phyloP scores from a whole-genome alignment of 495 filamentous ascomycete genomes.

The Pyrenula massariospora region DNA sequence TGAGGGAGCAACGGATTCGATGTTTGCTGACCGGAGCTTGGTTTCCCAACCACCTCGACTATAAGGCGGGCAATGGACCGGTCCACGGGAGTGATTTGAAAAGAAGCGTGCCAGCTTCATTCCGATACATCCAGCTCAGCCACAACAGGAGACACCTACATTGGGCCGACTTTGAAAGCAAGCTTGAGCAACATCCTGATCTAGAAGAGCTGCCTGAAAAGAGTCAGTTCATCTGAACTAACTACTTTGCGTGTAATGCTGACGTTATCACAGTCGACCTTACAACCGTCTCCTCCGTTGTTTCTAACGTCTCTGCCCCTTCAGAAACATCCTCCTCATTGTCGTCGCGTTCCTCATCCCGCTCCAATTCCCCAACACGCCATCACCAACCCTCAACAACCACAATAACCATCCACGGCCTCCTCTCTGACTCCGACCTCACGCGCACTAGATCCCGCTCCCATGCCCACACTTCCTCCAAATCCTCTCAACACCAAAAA shows the following conservation, averaged over 20 bases:
- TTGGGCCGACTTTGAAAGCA: constrained; percentile 72
- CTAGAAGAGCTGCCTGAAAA: constrained; percentile 69
- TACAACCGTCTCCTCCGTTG: constrained; percentile 78
- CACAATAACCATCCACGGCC: constrained; percentile 86
- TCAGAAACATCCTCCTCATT: constrained; percentile 35
- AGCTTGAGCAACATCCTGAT: constrained; percentile 51
- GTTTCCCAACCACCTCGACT: constrained; percentile 54
- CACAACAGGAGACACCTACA: constrained; percentile 88
- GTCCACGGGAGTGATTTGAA: constrained; percentile 24
- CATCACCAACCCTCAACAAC: constrained; percentile 45
- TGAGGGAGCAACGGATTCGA: constrained; percentile 93
- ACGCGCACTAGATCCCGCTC: constrained; percentile 10
- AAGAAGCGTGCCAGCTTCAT: constrained; percentile 30
- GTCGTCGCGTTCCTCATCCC: constrained; percentile 36
- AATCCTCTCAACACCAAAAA: constrained; percentile 27
- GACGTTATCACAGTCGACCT: constrained; percentile 55
- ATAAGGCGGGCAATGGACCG: constrained; percentile 23
- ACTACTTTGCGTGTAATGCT: background rate
- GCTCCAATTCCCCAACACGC: constrained; percentile 6
- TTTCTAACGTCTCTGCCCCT: constrained; percentile 71
- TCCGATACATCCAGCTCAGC: constrained; percentile 79
- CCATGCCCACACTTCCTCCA: constrained; percentile 20
- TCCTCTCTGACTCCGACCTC: constrained; percentile 24
- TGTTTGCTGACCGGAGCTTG: constrained; percentile 82
- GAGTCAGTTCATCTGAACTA: constrained; percentile 29